These are phyloP conservation scores for Immersiporthe knoxdaviesiana DNA, from an alignment of 2,329 filamentous ascomycete species.

Conservation along the genomic window DNA sequence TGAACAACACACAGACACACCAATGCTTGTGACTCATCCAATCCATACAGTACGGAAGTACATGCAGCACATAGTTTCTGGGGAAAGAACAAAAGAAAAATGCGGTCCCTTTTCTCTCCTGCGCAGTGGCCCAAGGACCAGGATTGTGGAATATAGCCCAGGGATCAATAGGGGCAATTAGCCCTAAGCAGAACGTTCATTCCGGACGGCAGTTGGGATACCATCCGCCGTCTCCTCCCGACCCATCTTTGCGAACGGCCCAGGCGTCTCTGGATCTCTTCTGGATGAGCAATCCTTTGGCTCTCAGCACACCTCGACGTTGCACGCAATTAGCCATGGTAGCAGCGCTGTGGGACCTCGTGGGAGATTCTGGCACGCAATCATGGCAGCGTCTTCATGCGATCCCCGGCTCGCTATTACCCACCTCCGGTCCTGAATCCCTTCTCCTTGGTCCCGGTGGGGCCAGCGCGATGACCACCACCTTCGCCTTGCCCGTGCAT, in stretches of 20 bases:
- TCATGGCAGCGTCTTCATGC: constrained; percentile 1
- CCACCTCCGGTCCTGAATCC: constrained; percentile 9
- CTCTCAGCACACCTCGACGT: neutral
- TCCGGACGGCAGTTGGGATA: neutral
- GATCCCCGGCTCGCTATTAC: neutral
- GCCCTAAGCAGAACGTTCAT: neutral
- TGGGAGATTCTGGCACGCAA: neutral
- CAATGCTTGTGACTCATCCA: neutral
- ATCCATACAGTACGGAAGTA: neutral
- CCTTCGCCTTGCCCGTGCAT: constrained; percentile 8
- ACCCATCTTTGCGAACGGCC: neutral
- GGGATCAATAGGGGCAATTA: constrained; percentile 9
- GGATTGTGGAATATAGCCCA: constrained; percentile 10
- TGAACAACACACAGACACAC: neutral
- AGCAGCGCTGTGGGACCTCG: neutral
- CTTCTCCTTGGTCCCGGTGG: neutral
- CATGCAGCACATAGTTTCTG: neutral
- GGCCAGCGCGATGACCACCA: neutral
- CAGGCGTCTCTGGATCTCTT: neutral
- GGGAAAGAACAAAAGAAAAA: no score
- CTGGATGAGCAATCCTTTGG: neutral
- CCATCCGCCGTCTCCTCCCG: neutral
- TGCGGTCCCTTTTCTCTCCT: neutral
- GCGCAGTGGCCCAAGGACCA: neutral
- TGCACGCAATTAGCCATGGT: neutral